Base-by-base conservation (phyloP, 495 filamentous ascomycete genomes). In the Daldinia childiae region DNA sequence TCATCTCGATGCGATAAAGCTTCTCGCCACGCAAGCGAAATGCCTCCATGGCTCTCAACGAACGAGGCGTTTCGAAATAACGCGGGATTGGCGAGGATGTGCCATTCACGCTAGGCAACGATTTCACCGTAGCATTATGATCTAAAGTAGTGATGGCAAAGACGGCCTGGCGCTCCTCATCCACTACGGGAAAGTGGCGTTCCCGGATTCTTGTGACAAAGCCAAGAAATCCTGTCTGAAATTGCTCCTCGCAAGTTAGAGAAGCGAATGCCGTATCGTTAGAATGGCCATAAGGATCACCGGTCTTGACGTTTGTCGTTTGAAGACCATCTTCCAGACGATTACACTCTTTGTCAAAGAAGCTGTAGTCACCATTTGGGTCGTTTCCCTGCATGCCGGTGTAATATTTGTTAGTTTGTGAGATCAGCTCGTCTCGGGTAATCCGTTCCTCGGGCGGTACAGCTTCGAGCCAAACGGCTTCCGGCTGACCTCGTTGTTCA, bases 181-280 rank as follows among this genome's bases (percentile, higher is more conserved):
- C 71, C 4, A 76, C 71, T 11, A 76, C 59, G 11, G 69, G 64
- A 38, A 64, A 74, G 21, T 73, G 66, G 32, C 74, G 71, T 61
- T 76, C 74, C 15, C 74, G 62, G 17, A 74, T 76, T 26, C 41
- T 63, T 2, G 74, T 76, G 24, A 76, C 71, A 45, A 74, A 76
- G 4, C 71, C 74, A 14, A 76, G 67, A 54, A 76, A 76, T 8
- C 74, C 74, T 12, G 74, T 76, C 48, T 76, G 74, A 54, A 76
- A 76, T 15, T 76, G 71, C 27, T 69, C 70, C 50, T 73, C 67
- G 59, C 71, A 76, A 12, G 38, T 70, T 3, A 76, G 64, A 1
- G 70, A 66, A 8, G 71, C 66, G 30, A 76, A 76, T 17, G 52
- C 61, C 9, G 74, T 76, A 57, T 74, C 71, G 29, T 76, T 76